Evolutionary conservation across 768 basidiomycete species (phyloP), one percentile per base, ranked within the genome.

Genomic region (Sarcodon aspratus): DNA sequence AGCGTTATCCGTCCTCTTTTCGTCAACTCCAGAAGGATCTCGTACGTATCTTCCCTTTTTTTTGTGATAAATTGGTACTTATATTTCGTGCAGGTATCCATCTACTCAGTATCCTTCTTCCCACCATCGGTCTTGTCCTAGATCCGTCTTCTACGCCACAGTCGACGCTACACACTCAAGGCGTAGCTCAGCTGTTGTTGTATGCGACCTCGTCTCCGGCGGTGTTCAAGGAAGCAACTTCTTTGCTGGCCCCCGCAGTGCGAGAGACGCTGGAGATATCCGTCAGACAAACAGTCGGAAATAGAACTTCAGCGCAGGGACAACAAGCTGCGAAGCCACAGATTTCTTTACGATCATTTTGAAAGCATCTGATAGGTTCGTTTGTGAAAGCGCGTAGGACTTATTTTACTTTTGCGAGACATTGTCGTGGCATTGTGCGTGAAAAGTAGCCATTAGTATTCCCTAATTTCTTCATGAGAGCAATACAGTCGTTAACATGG

Each of bases 151-250:
- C 66, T 48, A 58, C 60, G 10, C 60, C 73, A 0, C 62, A 73
- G 3, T 60, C 73, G 0, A 65, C 69, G 0, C 56, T 82, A 7
- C 80, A 81, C 46, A 57, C 72, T 0, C 75, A 80, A 50, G 79
- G 80, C 2, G 72, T 88, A 17, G 61, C 74, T 2, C 82, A 89
- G 46, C 63, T 96, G 1, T 64, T 97, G 31, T 64, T 71, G 1
- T 82, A 88, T 50, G 92, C 92, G 0, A 74, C 84, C 0, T 65
- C 74, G 0, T 77, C 81, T 3, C 85, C 94, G 0, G 60, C 67
- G 4, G 76, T 84, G 10, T 97, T 97, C 75, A 91, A 88, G 61
- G 88, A 91, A 42, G 89, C 85, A 1, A 83, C 87, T 2, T 73
- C 68, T 8, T 79, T 74, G 44, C 70, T 97, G 17, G 80, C 83